These are phyloP conservation scores for Spirogloea muscicola DNA, from an alignment of 139 green algal genomes.

Conservation along the genomic window DNA sequence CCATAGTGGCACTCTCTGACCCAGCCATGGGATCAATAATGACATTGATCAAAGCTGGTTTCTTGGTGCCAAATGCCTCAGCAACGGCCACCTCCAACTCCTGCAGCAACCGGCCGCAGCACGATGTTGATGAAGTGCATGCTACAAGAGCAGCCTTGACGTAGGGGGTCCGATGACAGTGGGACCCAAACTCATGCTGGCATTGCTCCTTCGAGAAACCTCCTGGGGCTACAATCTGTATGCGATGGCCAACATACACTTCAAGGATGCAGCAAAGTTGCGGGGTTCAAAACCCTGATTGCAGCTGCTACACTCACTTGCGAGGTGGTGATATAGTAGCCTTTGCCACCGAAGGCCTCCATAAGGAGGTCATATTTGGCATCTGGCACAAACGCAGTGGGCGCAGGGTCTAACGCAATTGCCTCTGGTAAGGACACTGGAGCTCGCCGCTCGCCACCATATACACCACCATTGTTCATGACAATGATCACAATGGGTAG, in stretches of 20 bases:
- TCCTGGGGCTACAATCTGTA: too few species aligned
- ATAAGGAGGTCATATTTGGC: constrained; percentile 60
- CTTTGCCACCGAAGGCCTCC: constrained; percentile 65
- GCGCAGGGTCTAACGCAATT: constrained; percentile 55
- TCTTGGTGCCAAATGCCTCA: constrained; percentile 43
- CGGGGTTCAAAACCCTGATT: too few species aligned
- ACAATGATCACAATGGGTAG: constrained; percentile 70
- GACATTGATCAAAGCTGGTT: constrained; percentile 63
- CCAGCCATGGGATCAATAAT: constrained; percentile 72
- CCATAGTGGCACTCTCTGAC: constrained; percentile 66
- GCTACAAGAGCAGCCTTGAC: too few species aligned
- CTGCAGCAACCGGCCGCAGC: too few species aligned
- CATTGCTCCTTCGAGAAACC: too few species aligned
- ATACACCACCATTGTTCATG: constrained; percentile 80
- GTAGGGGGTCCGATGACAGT: too few species aligned
- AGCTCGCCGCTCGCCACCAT: constrained; percentile 68
- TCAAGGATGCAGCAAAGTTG: too few species aligned
- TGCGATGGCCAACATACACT: too few species aligned
- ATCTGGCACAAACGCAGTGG: constrained; percentile 67
- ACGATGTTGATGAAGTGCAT: too few species aligned
- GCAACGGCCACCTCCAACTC: constrained; percentile 52
- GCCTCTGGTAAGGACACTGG: background rate
- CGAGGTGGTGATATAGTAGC: too few species aligned
- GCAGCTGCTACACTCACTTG: too few species aligned
- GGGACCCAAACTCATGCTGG: too few species aligned